Evolutionary conservation across 2,329 filamentous ascomycete species (phyloP).

Genomic region (Pseudonectria foliicola): DNA sequence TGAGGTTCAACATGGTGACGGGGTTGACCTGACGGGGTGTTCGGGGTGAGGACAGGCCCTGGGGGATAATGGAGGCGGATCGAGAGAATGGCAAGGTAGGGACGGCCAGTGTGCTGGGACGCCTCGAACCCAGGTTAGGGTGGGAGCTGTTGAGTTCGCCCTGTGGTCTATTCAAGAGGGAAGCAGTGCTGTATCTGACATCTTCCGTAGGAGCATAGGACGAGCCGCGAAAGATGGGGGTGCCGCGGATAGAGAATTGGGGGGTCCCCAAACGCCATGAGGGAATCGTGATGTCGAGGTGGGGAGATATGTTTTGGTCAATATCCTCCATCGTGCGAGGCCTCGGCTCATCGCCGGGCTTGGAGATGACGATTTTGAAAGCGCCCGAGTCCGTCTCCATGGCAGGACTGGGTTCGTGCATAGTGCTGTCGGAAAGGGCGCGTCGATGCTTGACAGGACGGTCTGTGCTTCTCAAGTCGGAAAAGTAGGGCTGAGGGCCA

Average conservation of each 20-base stretch:
- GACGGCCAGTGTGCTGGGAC: conserved; percentile 31
- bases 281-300: conserved; percentile 71
- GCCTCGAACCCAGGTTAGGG: conserved; percentile 24
- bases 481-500: conserved; percentile 26
- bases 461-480: conserved; percentile 17
- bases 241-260: conserved; percentile 69
- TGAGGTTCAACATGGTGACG: conserved; percentile 42
- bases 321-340: conserved; percentile 58
- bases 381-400: conserved; percentile 56
- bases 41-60: conserved; percentile 30
- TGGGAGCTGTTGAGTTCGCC: conserved; percentile 19
- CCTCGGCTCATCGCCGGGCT: conserved; percentile 52
- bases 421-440: conserved; percentile 70
- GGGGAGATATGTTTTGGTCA: conserved; percentile 37
- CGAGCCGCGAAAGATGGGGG: conserved; percentile 72
- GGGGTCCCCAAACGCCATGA: conserved; percentile 79
- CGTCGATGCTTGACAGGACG: conserved; percentile 43
- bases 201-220: conserved; percentile 72
- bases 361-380: conserved; percentile 75
- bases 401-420: conserved; percentile 53
- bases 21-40: conserved; percentile 35
- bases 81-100: conserved; percentile 27
- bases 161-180: conserved; percentile 35
- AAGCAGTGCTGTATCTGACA: conserved; percentile 53
- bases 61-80: conserved; percentile 15